Evolutionary conservation across 768 basidiomycete species (phyloP), one percentile per base, ranked within the genome.

Genomic region (Paxillus ammoniavirescens): DNA sequence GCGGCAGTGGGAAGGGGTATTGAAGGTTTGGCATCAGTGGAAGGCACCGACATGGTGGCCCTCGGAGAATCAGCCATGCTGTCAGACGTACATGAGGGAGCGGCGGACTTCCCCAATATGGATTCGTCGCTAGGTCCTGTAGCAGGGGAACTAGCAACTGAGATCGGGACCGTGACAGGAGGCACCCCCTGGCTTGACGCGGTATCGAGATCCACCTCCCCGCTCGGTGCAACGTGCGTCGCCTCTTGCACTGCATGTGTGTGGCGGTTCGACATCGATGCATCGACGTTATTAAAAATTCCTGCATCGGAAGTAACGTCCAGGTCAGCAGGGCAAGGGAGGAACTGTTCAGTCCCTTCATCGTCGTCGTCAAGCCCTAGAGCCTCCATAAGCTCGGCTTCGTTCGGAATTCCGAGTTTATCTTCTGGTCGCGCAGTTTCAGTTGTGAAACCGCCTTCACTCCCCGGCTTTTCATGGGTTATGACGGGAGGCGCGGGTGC

Each of bases 311-410:
- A 3, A 12, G 5, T 50, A 21, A n/a, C 37, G 13, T 41, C 35
- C 8, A 26, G 7, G 43, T 14, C 53, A 15, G n/a, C 15, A 46
- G 23, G 55, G 41, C 51, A 37, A 2, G 38, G 45, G 37, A 47
- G 17, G 15, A 49, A 55, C 37, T n/a, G 38, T 41, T 48, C 47
- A 38, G 15, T 8, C 14, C 41, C 37, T 23, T 35, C 45, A 30
- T 58, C 57, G 33, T 49, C 40, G 17, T 43, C 45, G 8, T 58
- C 21, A 23, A 49, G 43, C 43, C 57, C 50, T 28, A 49, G 42
- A 15, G 54, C 50, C 26, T 52, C 21, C 54, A 40, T 31, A 6
- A 52, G 46, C 8, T 44, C 50, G 2, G 50, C 47, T n/a, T 38
- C 26, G 44, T 52, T 50, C 1, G 42, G 36, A 30, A 21, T 40